Evolutionary conservation across 495 filamentous ascomycete genomes (phyloP).

Genomic region (Lophiostoma macrostomum): DNA sequence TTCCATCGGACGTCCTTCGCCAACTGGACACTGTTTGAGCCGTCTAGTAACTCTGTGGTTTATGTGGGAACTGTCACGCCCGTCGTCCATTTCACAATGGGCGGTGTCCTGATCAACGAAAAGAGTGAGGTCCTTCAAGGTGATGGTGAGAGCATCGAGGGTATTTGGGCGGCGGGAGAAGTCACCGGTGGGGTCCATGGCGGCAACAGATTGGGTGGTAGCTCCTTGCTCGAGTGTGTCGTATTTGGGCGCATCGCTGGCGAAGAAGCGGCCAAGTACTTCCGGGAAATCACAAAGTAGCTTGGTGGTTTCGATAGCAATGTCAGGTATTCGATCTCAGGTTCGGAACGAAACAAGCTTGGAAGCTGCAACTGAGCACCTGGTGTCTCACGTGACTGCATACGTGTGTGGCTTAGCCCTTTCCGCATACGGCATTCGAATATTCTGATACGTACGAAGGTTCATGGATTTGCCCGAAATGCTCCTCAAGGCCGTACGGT

Average conservation of each 20-base stretch:
- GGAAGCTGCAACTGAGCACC: no score
- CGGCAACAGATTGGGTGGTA: slow-evolving; percentile 53
- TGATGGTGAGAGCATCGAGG: slow-evolving; percentile 41
- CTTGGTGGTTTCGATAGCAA: no score
- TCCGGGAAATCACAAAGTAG: no score
- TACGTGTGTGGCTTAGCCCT: no score
- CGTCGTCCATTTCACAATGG: slow-evolving; percentile 61
- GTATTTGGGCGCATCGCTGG: slow-evolving; percentile 60
- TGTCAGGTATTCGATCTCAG: no score
- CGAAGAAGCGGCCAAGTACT: not conserved
- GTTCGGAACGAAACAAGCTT: no score
- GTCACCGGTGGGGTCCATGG: slow-evolving; percentile 57
- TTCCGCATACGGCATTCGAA: no score
- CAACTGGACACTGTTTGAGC: slow-evolving; percentile 50
- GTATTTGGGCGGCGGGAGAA: slow-evolving; percentile 55
- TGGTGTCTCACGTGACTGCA: no score
- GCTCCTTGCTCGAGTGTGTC: slow-evolving; percentile 54
- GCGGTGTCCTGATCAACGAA: slow-evolving; percentile 50
- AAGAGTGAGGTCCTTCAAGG: slow-evolving; percentile 43
- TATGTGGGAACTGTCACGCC: slow-evolving; percentile 58
- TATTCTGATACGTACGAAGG: no score
- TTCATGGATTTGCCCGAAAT: no score
- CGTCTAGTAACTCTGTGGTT: slow-evolving; percentile 48
- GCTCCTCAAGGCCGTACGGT: no score
- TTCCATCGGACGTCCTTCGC: slow-evolving; percentile 51